These are phyloP conservation scores for Lactifluus echinatus DNA, from an alignment of 768 basidiomycete genomes.

Conservation along the genomic window DNA sequence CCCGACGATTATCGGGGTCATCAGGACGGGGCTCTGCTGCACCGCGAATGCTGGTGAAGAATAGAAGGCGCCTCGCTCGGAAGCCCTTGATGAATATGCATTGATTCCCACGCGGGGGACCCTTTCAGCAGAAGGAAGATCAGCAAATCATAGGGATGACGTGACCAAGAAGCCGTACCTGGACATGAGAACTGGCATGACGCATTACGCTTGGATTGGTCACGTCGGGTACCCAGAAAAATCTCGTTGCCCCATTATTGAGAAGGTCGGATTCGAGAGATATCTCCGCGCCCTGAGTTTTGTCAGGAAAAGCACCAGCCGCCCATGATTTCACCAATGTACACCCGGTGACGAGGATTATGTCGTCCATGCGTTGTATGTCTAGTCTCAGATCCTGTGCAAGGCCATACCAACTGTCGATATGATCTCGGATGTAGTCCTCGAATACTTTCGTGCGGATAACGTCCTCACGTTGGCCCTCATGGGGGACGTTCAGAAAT, in stretches of 20 bases:
- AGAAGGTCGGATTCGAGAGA: neutral
- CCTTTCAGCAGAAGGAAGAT: neutral
- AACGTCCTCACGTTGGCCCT: neutral
- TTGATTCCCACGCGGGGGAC: neutral
- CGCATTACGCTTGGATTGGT: neutral
- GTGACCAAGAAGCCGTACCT: neutral
- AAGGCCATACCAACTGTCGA: neutral
- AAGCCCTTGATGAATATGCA: slow-evolving; percentile 9
- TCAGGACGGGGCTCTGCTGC: neutral
- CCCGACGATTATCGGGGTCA: neutral
- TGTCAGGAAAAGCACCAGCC: neutral
- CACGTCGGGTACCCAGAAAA: neutral
- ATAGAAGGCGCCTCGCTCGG: neutral
- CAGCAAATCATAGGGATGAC: neutral
- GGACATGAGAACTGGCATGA: neutral
- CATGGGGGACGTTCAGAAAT: neutral
- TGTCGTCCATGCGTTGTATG: slow-evolving; percentile 6
- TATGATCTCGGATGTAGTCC: neutral
- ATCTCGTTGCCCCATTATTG: neutral
- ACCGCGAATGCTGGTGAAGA: neutral
- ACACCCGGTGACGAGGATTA: slow-evolving; percentile 9
- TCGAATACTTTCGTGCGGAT: neutral
- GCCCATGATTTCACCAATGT: slow-evolving; percentile 4
- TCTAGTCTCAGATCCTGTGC: neutral
- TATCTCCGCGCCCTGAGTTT: neutral